A percentile compares a stretch with the other conserved stretches of the same genome.
These are phyloP conservation scores for Suhomyces chickasaworum DNA, from an alignment of 1,139 yeast genomes.

Conservation along the genomic window DNA sequence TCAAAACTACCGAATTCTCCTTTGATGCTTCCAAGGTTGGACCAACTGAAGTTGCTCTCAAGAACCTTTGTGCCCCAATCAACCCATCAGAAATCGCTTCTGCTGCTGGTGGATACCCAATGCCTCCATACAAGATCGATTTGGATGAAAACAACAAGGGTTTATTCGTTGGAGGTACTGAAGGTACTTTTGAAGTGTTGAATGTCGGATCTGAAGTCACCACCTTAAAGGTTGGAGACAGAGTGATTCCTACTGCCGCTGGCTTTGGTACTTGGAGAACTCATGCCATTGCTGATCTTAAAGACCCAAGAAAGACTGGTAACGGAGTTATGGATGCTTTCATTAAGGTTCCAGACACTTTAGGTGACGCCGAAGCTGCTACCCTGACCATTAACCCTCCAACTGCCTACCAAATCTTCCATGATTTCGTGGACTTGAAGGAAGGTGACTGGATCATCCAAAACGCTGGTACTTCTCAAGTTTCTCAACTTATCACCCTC, in stretches of 20 bases:
- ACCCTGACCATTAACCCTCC: slow-evolving; percentile 38
- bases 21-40: slow-evolving; percentile 18
- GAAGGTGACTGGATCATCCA: slow-evolving; percentile 38
- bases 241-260: slow-evolving; percentile 33
- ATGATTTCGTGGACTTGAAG: slow-evolving; percentile 33
- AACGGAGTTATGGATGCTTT: slow-evolving; percentile 20
- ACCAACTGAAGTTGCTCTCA: slow-evolving; percentile 19
- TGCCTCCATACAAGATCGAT: slow-evolving; percentile 36
- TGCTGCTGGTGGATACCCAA: slow-evolving; percentile 45
- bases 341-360: slow-evolving; percentile 21
- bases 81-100: slow-evolving; percentile 49
- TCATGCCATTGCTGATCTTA: slow-evolving; percentile 24
- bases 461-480: slow-evolving; percentile 41
- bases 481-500: slow-evolving; percentile 34
- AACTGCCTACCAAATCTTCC: slow-evolving; percentile 36
- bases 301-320: slow-evolving; percentile 17
- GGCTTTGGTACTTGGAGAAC: slow-evolving; percentile 43
- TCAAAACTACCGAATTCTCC: slow-evolving; percentile 15
- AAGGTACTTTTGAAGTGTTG: slow-evolving; percentile 34
- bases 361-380: slow-evolving; percentile 34
- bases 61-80: slow-evolving; percentile 23
- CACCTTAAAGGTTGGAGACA: slow-evolving; percentile 29
- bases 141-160: slow-evolving; percentile 29
- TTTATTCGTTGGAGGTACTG: slow-evolving; percentile 45
- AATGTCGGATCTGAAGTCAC: slow-evolving; percentile 26